Evolutionary conservation across 2,329 filamentous ascomycete species (phyloP).

Genomic region (Juglanconis oblonga): DNA sequence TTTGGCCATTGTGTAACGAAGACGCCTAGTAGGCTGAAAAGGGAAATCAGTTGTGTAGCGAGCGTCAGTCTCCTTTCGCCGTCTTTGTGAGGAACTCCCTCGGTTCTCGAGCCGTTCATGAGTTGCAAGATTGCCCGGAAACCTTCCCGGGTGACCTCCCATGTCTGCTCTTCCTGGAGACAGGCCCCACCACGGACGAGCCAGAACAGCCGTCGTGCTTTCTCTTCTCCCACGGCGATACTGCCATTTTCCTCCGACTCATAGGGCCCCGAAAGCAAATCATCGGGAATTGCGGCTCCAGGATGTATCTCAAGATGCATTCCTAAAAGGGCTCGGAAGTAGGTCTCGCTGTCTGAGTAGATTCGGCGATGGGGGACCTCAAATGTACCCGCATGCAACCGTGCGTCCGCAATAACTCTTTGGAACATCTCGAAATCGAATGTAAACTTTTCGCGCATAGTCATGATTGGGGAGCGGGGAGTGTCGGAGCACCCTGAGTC

Average conservation of each 20-base stretch:
- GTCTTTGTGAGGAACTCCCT: not conserved
- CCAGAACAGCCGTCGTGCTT: constrained; percentile 27
- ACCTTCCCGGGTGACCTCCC: constrained; percentile 25
- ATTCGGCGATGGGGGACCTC: not conserved
- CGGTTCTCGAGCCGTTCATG: not conserved
- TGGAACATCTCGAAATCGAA: constrained; percentile 10
- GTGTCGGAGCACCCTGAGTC: not conserved
- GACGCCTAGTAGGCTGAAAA: constrained; percentile 12
- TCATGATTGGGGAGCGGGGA: not conserved
- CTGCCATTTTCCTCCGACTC: constrained; percentile 9
- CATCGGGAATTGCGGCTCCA: constrained; percentile 22
- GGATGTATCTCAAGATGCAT: constrained; percentile 26
- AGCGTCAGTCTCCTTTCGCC: constrained; percentile 4
- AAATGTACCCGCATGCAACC: not conserved
- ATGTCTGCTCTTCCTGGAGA: constrained; percentile 21
- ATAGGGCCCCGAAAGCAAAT: constrained; percentile 26
- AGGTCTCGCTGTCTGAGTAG: not conserved
- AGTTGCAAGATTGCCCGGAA: constrained; percentile 13
- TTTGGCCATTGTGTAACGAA: constrained; percentile 14
- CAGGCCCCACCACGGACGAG: constrained; percentile 24
- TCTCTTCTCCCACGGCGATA: constrained; percentile 15
- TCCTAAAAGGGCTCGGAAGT: constrained; percentile 7
- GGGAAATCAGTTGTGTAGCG: constrained; percentile 2
- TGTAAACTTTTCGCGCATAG: constrained; percentile 13
- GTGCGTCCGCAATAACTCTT: not conserved